Base-by-base conservation (phyloP, 768 basidiomycete genomes). In the Steccherinum ochraceum region DNA sequence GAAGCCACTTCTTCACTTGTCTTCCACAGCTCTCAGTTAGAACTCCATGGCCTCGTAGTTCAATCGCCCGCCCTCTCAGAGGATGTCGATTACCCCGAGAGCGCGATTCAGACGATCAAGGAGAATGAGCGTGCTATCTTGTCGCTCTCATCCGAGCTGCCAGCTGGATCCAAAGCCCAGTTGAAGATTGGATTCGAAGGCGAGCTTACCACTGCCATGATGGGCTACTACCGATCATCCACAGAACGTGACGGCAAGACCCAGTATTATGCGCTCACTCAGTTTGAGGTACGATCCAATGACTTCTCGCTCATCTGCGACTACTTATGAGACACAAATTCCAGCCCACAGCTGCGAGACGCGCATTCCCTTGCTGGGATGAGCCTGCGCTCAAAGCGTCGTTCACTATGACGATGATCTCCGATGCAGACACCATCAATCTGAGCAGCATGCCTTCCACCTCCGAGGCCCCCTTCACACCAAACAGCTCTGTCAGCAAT, bases 301-400 rank as follows among this genome's bases (percentile, higher is more conserved):
- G n/a, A 43, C 26, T 18, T 5, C 30, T 13, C 12, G 13, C 11
- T 19, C n/a, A 41, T 12, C 16, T 24, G 12, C 12, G 19, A 7
- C 19, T n/a, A 52, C 16, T 10, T 44, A n/a, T n/a, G n/a, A n/a
- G n/a, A n/a, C n/a, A n/a, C n/a, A n/a, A n/a, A 21, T 13, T 16
- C 5, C 19, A 95, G 84, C 83, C 93, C 39, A 94, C 88, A 40
- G 83, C 83, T 52, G 93, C 93, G 10, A 74, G 93, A 46, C 77
- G 80, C 40, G 80, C 86, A 7, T 88, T 91, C 64, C 89, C 89
- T 24, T 89, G 85, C 69, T 95, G 89, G 89, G 93, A 96, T 62
- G 93, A 96, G 62, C 94, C 93, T 16, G 74, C 80, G 27, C 73
- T 94, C 58, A 96, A 96, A 66, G 86, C 93, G 1, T 91, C 84